Evolutionary conservation across 345 rosid species (phyloP), one percentile per base, ranked within the genome.

Genomic region (Garcia nutans): DNA sequence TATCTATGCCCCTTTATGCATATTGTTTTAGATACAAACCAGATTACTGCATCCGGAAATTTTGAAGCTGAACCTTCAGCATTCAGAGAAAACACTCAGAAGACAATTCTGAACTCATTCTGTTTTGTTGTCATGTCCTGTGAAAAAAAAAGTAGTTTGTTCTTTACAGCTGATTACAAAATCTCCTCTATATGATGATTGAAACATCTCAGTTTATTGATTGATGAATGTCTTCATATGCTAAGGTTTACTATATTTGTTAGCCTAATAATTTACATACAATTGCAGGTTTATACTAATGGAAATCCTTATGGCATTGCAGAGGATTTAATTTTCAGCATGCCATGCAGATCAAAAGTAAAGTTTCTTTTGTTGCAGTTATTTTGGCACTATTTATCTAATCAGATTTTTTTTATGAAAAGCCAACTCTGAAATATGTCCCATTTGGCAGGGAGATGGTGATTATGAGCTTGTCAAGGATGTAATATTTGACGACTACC

Each of bases 281-380:
- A 57, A 44, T 44, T 78, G 71, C 74, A 96, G 99, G 99, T 96
- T 65, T 89, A 90, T 79, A 93, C 96, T 2, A 84, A 81, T 69
- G 97, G 98, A 74, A 96, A 96, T 84, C 96, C 93, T 19, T 96
- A 89, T 44, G 99, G 97, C 67, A 90, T 96, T 77, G 90, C 85
- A 0, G 97, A 96, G 74, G 99, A 78, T 71, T 87, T 92, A 15
- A 96, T 96, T 70, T 96, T 93, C 86, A 96, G 99, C 86, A 89
- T 93, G 97, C 99, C 98, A n/a, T 96, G 99, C 90, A 81, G 97
- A 78, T 96, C 99, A 76, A 89, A 88, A 66, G 99, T 92, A 82
- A 80, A 86, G 65, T 68, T 28, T 65, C n/a, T 65, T 8, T 15
- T 2, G 16, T 15, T 42, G 54, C 37, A 11, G 5, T 70, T 22